phyloP scores from a whole-genome alignment of 23 red algal genomes.

The Gracilaria vermiculophylla region DNA sequence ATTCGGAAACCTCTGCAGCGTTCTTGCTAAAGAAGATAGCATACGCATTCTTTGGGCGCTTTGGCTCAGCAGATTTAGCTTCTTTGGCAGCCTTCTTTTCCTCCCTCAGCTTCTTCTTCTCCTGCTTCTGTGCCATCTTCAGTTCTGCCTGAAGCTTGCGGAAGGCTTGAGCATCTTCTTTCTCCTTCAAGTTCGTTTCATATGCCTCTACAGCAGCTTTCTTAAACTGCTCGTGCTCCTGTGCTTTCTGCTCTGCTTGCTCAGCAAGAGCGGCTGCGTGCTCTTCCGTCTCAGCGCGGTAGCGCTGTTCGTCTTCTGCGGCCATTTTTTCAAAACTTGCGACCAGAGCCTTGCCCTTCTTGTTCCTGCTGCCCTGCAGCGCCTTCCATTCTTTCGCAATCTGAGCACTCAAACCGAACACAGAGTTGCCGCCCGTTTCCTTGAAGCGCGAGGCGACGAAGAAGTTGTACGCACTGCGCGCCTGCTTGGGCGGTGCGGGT shows the following conservation, averaged over 20 bases:
- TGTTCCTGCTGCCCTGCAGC: conserved; percentile 34
- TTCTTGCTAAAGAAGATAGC: conserved; percentile 37
- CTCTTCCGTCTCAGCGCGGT: not conserved
- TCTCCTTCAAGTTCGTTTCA: not conserved
- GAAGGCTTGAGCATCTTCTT: not conserved
- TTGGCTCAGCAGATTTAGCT: not conserved
- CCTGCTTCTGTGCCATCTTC: not conserved
- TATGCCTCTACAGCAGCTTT: conserved; percentile 21
- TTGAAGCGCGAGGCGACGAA: conserved; percentile 9
- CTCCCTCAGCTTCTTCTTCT: not conserved
- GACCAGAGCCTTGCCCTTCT: conserved; percentile 14
- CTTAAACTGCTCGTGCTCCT: conserved; percentile 8
- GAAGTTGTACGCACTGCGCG: conserved; percentile 38
- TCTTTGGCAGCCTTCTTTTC: conserved; percentile 59
- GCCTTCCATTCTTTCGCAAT: conserved; percentile 18
- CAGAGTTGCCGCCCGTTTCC: not conserved
- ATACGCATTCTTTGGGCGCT: conserved; percentile 42
- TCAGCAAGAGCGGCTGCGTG: not conserved
- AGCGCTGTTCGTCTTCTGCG: conserved; percentile 9
- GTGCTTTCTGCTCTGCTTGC: not conserved
- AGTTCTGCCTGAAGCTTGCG: not conserved
- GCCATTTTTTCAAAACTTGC: conserved; percentile 14
- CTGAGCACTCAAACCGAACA: not conserved
- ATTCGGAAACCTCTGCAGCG: not conserved
- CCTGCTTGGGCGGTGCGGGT: conserved; percentile 17